Evolutionary conservation across 345 rosid species (phyloP), one percentile per base, ranked within the genome.

Genomic region (Gynandropsis gynandra): DNA sequence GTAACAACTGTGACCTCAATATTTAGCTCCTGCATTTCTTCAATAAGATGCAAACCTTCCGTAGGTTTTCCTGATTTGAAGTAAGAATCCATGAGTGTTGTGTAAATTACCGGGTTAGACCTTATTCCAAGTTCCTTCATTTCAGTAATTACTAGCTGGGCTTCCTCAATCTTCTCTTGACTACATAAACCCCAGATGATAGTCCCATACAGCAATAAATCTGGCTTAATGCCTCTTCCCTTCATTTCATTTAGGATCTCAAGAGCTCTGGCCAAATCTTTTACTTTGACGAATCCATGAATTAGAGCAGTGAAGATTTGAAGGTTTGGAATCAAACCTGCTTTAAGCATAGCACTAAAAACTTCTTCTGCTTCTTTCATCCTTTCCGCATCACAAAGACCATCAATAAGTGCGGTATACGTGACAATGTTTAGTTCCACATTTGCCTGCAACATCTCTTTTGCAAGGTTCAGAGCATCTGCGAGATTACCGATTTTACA

Each of bases 1-100:
- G 94, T 84, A 44, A 81, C 80, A 64, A 59, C 64, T n/a, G 89
- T 84, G 56, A 76, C 70, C 61, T 79, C 74, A 19, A 75, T 50
- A 49, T 67, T 68, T 52, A 63, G 58, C 40, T 72, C 64, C 59
- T 37, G 10, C 86, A 77, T 77, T 52, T 79, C 75, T 45, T 64
- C 62, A 4, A 81, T 59, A 29, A 84, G 44, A 53, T 54, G 56
- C 47, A 84, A 69, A 39, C 76, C 94, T 52, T 75, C 82, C 0
- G 8, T 47, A 33, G 61, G 53, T 50, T 75, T 72, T 10, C 82
- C 82, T 0, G 70, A 73, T 69, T 79, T 84, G 38, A 81, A 79
- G 58, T 79, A 71, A 56, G 86, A 75, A 54, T 84, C 86, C 67
- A 84, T 73, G 3, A 75, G 69, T 10, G 69, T 74, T 11, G 89